Percentiles rank a stretch among this genome's conserved stretches.
These are phyloP conservation scores for Curvularia sp. DNA, from an alignment of 2,329 filamentous ascomycete genomes.

Conservation along the genomic window DNA sequence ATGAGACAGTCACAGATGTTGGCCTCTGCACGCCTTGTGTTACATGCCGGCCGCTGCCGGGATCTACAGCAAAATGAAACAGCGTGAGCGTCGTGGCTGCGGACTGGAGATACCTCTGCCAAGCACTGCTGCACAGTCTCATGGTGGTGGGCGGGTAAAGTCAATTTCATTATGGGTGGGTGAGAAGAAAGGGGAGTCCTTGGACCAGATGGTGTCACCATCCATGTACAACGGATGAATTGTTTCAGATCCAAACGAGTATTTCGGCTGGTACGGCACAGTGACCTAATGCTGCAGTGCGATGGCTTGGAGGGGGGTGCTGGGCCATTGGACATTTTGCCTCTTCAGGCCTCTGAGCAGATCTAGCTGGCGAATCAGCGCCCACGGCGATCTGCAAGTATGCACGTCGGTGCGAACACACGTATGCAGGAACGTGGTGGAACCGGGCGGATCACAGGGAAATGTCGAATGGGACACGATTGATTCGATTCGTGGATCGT, in stretches of 20 bases:
- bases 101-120: neutral
- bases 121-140: neutral
- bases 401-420: conserved; percentile 4
- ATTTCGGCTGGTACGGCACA: conserved; percentile 2
- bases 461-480: conserved; percentile 8
- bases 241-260: conserved; percentile 11
- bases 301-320: conserved; percentile 1
- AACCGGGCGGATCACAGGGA: neutral
- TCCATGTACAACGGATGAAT: conserved; percentile 7
- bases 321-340: conserved; percentile 1
- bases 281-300: conserved; percentile 2
- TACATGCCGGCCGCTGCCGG: conserved; percentile 7
- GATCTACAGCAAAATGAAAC: conserved; percentile 6
- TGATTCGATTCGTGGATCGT: conserved; percentile 6
- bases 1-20: conserved; percentile 11
- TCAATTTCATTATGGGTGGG: neutral
- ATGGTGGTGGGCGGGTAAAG: conserved; percentile 1
- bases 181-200: conserved; percentile 2
- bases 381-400: conserved; percentile 5
- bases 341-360: neutral
- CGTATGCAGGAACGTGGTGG: conserved; percentile 17
- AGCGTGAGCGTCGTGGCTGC: neutral
- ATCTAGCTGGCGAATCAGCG: neutral
- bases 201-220: conserved; percentile 11
- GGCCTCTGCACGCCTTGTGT: conserved; percentile 8